Evolutionary conservation across 2,329 filamentous ascomycete genomes (phyloP).

Genomic region (Nannizzia gypsea): DNA sequence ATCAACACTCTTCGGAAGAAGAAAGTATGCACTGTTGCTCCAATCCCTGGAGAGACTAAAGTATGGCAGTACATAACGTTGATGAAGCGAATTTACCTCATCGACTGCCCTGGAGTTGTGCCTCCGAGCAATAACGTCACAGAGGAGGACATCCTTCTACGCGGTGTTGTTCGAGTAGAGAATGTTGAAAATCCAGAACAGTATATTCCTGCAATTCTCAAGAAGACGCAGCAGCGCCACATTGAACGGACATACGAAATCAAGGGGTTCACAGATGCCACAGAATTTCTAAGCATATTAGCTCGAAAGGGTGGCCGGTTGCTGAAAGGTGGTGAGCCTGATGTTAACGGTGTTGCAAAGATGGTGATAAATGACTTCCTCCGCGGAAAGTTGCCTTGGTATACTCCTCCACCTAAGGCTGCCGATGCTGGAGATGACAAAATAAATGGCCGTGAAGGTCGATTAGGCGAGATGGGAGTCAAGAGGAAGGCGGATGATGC

Average conservation of each 20-base stretch:
- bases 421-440: constrained; percentile 33
- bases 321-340: constrained; percentile 84
- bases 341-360: constrained; percentile 88
- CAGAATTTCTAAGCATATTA: constrained; percentile 74
- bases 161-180: constrained; percentile 86
- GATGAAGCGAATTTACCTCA: constrained; percentile 89
- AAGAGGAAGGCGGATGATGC: constrained; percentile 61
- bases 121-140: constrained; percentile 76
- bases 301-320: constrained; percentile 78
- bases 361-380: constrained; percentile 97
- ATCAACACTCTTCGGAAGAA: constrained; percentile 95
- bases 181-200: constrained; percentile 95
- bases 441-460: constrained; percentile 61
- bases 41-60: constrained; percentile 93
- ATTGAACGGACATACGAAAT: constrained; percentile 89
- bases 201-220: constrained; percentile 75
- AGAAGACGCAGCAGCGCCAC: constrained; percentile 71
- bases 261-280: constrained; percentile 61
- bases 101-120: constrained; percentile 93
- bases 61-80: constrained; percentile 96
- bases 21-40: constrained; percentile 84
- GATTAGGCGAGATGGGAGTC: constrained; percentile 69
- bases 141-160: constrained; percentile 74
- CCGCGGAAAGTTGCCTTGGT: constrained; percentile 93
- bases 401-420: constrained; percentile 60